phyloP scores from a whole-genome alignment of 1,139 yeast genomes.

The Geotrichum klebahnii region DNA sequence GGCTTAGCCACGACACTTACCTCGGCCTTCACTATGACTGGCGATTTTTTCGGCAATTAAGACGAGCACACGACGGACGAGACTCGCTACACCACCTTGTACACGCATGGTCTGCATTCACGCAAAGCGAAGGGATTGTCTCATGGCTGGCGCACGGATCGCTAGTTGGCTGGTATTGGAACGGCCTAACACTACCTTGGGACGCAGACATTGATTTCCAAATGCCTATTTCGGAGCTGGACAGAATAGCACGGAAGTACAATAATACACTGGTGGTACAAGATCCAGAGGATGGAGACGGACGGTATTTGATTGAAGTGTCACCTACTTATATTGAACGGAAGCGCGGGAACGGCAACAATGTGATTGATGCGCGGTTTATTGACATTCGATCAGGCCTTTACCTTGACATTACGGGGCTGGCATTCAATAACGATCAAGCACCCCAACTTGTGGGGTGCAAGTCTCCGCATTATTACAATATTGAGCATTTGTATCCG shows the following conservation, averaged over 20 bases:
- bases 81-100: conserved; percentile 47
- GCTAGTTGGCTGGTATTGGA: conserved; percentile 62
- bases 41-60: conserved; percentile 61
- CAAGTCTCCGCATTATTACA: conserved; percentile 51
- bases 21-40: conserved; percentile 55
- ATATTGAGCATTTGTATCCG: conserved; percentile 48
- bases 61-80: conserved; percentile 23
- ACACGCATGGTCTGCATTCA: conserved; percentile 56
- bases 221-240: conserved; percentile 58
- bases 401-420: conserved; percentile 55
- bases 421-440: conserved; percentile 27
- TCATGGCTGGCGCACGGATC: conserved; percentile 69
- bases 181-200: conserved; percentile 67
- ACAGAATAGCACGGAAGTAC: conserved; percentile 47
- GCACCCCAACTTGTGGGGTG: conserved; percentile 32
- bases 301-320: conserved; percentile 49
- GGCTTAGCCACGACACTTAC: conserved; percentile 5
- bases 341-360: conserved; percentile 46
- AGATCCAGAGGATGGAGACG: conserved; percentile 44
- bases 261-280: conserved; percentile 57
- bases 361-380: conserved; percentile 78
- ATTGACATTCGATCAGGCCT: conserved; percentile 71
- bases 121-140: conserved; percentile 49
- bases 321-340: conserved; percentile 39
- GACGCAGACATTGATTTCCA: conserved; percentile 69